Evolutionary conservation across 208 protist genomes (phyloP), one percentile per base, ranked within the genome.

Genomic region (Angomonas ambiguus): DNA sequence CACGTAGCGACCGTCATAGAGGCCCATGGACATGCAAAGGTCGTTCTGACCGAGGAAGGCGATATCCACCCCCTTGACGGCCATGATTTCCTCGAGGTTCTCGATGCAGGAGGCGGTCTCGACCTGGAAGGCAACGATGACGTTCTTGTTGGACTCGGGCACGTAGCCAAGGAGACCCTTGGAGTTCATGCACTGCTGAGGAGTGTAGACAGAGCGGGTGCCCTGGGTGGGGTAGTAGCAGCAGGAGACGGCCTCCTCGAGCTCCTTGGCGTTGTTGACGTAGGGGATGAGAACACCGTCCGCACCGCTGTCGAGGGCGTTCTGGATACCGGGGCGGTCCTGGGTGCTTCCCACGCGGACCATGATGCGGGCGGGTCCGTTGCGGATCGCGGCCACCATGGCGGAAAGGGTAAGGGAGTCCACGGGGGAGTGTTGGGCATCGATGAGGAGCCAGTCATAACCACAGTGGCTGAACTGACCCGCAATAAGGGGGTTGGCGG

Each of bases 401-500:
- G 84, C 62, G 42, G 79, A 72, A 61, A 88, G 45, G 41, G 82
- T 84, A 63, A 81, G 2, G 31, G 74, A 68, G 76, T 88, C 69
- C 35, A 81, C 77, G 25, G 85, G 85, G 61, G 82, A 83, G 76
- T 91, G 85, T 72, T 91, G 85, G 10, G 77, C 71, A 57, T 91
- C 85, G 51, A 91, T 87, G 53, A 91, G 70, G 62, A 91, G 79
- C 85, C 85, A 91, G 82, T 88, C 85, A 64, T 91, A 88, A 72
- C 85, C 85, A 45, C 76, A 88, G 82, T 91, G 85, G 57, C 73
- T 86, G 76, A 91, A 91, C 82, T 91, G 85, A 31, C 82, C 85
- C 32, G 85, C 82, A 38, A 91, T 70, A 48, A 87, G 67, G 58
- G 80, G 77, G 68, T 60, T 82, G 51, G 82, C 76, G 30, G 85